Percentiles rank a stretch among this genome's conserved stretches.
Evolutionary conservation across 2,329 filamentous ascomycete genomes (phyloP).

Genomic region (Pseudogymnoascus sp.): DNA sequence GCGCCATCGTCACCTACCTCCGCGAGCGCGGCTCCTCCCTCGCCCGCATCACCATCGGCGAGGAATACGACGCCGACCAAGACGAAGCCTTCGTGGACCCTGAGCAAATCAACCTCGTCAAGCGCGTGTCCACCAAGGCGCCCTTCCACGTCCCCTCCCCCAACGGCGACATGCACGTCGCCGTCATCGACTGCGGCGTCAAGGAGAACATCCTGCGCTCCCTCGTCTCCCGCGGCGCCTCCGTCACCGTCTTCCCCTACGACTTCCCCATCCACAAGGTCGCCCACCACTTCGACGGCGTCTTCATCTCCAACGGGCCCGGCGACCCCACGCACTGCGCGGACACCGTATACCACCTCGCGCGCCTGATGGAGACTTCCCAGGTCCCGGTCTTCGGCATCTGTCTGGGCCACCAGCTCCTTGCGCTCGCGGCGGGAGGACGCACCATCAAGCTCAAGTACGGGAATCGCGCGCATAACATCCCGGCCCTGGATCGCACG

Average conservation of each 20-base stretch:
- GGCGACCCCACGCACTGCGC: slow-evolving; percentile 96
- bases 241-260: slow-evolving; percentile 89
- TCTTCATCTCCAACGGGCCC: slow-evolving; percentile 97
- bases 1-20: slow-evolving; percentile 89
- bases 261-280: slow-evolving; percentile 98
- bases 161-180: slow-evolving; percentile 79
- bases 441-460: slow-evolving; percentile 97
- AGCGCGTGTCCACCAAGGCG: slow-evolving; percentile 93
- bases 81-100: slow-evolving; percentile 95
- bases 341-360: slow-evolving; percentile 41
- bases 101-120: slow-evolving; percentile 92
- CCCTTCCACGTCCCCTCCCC: slow-evolving; percentile 89
- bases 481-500: slow-evolving; percentile 86
- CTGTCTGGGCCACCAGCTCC: slow-evolving; percentile 90
- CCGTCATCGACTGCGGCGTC: slow-evolving; percentile 93
- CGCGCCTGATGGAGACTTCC: slow-evolving; percentile 82
- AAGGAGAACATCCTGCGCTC: slow-evolving; percentile 99
- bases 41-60: slow-evolving; percentile 86
- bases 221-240: slow-evolving; percentile 82
- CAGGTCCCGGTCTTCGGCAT: slow-evolving; percentile 90
- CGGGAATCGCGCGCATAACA: slow-evolving; percentile 98
- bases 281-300: slow-evolving; percentile 91
- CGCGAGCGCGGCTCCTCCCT: slow-evolving; percentile 96
- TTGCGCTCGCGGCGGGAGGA: slow-evolving; percentile 81
- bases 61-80: slow-evolving; percentile 97